Percentiles rank a stretch among this genome's conserved stretches.
Evolutionary conservation across 169 alveolate genomes (phyloP).

Genomic region (Cryptosporidium parvum): DNA sequence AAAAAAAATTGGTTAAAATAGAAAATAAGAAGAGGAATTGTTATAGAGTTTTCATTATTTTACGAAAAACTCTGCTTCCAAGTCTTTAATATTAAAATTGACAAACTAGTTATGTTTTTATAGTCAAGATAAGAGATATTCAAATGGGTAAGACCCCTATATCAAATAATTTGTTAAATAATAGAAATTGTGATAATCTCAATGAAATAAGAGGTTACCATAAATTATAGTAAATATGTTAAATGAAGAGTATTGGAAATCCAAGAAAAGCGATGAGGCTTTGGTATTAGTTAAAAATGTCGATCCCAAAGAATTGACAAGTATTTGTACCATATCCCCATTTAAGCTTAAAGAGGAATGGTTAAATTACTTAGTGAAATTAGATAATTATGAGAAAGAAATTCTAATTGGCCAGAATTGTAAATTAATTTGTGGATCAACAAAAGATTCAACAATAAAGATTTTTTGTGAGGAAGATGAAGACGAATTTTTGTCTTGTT

Average conservation of each 20-base stretch:
- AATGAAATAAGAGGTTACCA: neutral
- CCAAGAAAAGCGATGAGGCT: slow-evolving; percentile 11
- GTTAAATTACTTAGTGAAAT: slow-evolving; percentile 48
- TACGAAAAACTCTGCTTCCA: too few relatives aligned
- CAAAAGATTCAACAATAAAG: slow-evolving; percentile 11
- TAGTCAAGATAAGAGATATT: neutral
- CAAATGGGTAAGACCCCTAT: neutral
- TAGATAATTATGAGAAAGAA: slow-evolving; percentile 25
- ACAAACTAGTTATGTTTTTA: neutral
- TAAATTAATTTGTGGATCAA: slow-evolving; percentile 31
- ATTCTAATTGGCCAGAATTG: neutral
- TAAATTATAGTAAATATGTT: neutral
- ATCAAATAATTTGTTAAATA: neutral
- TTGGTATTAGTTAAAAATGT: slow-evolving; percentile 24
- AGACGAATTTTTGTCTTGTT: slow-evolving; percentile 30
- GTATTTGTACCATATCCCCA: slow-evolving; percentile 47
- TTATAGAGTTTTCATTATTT: neutral
- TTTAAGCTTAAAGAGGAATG: slow-evolving; percentile 39
- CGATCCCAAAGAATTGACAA: slow-evolving; percentile 17
- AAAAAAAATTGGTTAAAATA: neutral
- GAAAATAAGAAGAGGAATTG: neutral
- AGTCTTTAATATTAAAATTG: too few relatives aligned
- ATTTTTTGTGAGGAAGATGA: slow-evolving; percentile 31
- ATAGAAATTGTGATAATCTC: neutral
- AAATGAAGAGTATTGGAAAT: neutral